Evolutionary conservation across 805 yeast species (phyloP).

Genomic region (Tetrapisispora fleetii): DNA sequence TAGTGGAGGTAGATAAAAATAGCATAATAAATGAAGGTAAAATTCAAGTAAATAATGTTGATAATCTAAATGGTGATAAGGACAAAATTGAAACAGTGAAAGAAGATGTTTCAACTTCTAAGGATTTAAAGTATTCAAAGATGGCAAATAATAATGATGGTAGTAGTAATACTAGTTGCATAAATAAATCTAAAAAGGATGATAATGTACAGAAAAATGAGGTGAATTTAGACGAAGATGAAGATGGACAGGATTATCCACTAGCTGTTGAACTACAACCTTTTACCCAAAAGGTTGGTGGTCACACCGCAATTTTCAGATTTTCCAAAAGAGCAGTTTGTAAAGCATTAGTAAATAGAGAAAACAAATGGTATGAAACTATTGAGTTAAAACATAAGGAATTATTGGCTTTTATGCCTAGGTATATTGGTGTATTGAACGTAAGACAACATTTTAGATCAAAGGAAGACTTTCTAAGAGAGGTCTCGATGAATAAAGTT

Average conservation of each 20-base stretch:
- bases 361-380: slow-evolving; percentile 84
- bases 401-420: slow-evolving; percentile 78
- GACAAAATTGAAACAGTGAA: not conserved
- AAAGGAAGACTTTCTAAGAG: slow-evolving; percentile 18
- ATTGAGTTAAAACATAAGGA: slow-evolving; percentile 73
- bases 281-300: slow-evolving; percentile 91
- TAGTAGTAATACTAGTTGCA: not conserved
- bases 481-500: slow-evolving; percentile 8
- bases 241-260: slow-evolving; percentile 39
- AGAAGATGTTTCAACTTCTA: no score
- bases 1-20: not conserved
- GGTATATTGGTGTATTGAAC: slow-evolving; percentile 86
- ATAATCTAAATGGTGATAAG: not conserved
- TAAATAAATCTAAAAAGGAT: not conserved
- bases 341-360: slow-evolving; percentile 83
- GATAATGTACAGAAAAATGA: slow-evolving; percentile 4
- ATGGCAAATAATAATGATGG: not conserved
- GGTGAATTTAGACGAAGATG: slow-evolving; percentile 18
- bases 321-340: slow-evolving; percentile 90
- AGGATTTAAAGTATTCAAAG: not conserved
- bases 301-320: slow-evolving; percentile 93
- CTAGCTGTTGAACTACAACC: slow-evolving; percentile 85
- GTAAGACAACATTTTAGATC: slow-evolving; percentile 59
- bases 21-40: not conserved
- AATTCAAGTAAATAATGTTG: not conserved